Base-by-base conservation (phyloP, 257 asterid species). In the Nyctanthes arbortristis region DNA sequence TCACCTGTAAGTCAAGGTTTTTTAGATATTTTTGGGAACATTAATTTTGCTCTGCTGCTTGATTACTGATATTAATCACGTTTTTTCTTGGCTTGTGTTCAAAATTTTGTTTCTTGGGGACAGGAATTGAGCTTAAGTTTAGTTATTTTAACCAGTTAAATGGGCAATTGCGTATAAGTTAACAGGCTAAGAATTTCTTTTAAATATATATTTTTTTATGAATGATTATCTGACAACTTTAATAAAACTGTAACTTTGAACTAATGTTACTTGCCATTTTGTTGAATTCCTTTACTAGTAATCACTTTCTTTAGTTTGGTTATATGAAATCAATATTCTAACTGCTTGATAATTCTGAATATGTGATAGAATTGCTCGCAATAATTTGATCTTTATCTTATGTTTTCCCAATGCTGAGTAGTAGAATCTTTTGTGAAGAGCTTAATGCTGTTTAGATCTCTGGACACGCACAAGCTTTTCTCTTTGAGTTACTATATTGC, bases 1-100 rank as follows among this genome's bases (percentile, higher is more conserved):
- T 91, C 99, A 52, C 97, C 99, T 30, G 99, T 94, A 81, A 85
- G 89, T 85, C 58, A 73, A 47, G 52, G 5, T 8, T 49, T 18
- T 52, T 20, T 52, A 22, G n/a, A 7, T 7, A 5, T 20, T 52
- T 24, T 24, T 6, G 24, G 13, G 59, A 24, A 9, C 24, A 22
- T 52, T 45, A 7, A 20, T 9, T 10, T 24, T 10, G 30, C 59
- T 52, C 13, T 24, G 24, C 56, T 22, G 58, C 29, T 18, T 11
- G 58, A 24, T 22, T 52, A 7, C 59, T 52, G 30, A 14, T 52
- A n/a, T 22, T 22, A 24, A 22, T 52, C 16, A 52, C 8, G 31
- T n/a, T 52, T 52, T 52, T 52, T 3, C 28, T 52, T 52, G 30
- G 16, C 59, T 52, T 10, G 7, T 20, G 30, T 52, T 52, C 3